A percentile compares a stretch with the other conserved stretches of the same genome.
phyloP scores from a whole-genome alignment of 163 green algal genomes.

The Volvox carteri region DNA sequence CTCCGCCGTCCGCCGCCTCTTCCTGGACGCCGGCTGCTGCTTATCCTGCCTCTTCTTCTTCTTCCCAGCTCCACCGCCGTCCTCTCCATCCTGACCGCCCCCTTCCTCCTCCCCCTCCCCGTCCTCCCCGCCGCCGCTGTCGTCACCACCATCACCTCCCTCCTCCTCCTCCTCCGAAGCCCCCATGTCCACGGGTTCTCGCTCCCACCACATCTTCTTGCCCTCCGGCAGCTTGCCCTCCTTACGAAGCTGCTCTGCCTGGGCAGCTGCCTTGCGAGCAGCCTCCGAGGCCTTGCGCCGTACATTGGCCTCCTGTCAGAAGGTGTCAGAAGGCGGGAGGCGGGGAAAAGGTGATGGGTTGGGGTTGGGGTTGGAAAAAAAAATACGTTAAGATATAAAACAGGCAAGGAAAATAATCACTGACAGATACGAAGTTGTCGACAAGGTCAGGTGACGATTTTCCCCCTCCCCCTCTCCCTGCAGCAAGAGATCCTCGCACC shows the following conservation, averaged over 20 bases:
- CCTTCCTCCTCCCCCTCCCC: conserved; percentile 52
- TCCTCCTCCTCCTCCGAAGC: conserved; percentile 12
- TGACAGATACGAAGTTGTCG: no score
- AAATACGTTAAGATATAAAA: no score
- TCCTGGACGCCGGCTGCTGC: conserved; percentile 37
- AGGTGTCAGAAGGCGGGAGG: neutral
- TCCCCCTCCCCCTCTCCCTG: no score
- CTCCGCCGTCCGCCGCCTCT: neutral
- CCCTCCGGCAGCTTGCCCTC: conserved; percentile 57
- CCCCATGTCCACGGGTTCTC: conserved; percentile 8
- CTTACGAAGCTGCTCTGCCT: conserved; percentile 39
- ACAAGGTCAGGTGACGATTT: no score
- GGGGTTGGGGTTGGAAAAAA: no score
- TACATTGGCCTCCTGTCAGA: conserved; percentile 86
- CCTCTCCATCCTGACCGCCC: conserved; percentile 3
- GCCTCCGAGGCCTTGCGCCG: conserved; percentile 73
- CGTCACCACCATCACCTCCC: conserved; percentile 57
- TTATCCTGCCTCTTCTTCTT: conserved; percentile 61
- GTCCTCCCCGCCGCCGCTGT: conserved; percentile 54
- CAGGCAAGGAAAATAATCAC: no score
- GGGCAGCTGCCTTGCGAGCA: conserved; percentile 60
- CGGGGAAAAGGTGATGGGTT: neutral
- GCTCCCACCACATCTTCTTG: conserved; percentile 60
- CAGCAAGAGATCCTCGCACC: no score
- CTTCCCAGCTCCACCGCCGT: neutral